Conservation (phyloP, 192 early-diverging fungal genomes). For the Coemansia sp. region DNA sequence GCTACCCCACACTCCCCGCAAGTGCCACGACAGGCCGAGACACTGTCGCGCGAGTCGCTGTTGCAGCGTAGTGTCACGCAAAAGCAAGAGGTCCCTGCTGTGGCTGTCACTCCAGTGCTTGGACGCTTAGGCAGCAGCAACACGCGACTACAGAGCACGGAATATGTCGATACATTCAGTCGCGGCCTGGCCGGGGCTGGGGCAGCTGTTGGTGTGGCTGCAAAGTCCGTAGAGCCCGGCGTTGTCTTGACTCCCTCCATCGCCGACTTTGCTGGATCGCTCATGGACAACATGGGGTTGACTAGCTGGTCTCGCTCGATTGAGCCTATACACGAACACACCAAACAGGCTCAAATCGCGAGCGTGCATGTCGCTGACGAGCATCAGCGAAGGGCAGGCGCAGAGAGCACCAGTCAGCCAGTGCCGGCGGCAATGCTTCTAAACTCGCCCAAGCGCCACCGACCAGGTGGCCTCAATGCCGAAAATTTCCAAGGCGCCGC, state of each 20-base stretch:
- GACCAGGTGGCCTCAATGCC: slow-evolving; percentile 11
- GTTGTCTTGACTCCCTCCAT: slow-evolving; percentile 22
- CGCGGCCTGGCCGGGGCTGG: neutral
- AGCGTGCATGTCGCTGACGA: neutral
- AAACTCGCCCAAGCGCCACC: slow-evolving; percentile 33
- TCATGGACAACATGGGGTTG: slow-evolving; percentile 22
- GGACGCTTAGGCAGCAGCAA: neutral
- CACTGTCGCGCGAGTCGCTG: neutral
- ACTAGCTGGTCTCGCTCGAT: slow-evolving; percentile 3
- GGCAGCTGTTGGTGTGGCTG: neutral
- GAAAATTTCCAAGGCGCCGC: neutral
- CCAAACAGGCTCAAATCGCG: neutral
- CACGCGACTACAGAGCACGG: neutral
- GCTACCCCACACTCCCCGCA: neutral
- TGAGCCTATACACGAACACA: neutral
- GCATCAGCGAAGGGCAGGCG: neutral
- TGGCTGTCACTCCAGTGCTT: neutral
- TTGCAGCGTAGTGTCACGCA: neutral
- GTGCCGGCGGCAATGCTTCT: neutral
- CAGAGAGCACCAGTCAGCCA: neutral
- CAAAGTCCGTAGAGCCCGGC: neutral
- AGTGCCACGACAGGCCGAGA: neutral
- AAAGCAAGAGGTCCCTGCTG: neutral
- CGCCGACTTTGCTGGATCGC: slow-evolving; percentile 33
- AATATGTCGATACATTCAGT: too few species aligned